Base-by-base conservation (phyloP, 2,329 filamentous ascomycete species). In the Aspergillus awamori region DNA sequence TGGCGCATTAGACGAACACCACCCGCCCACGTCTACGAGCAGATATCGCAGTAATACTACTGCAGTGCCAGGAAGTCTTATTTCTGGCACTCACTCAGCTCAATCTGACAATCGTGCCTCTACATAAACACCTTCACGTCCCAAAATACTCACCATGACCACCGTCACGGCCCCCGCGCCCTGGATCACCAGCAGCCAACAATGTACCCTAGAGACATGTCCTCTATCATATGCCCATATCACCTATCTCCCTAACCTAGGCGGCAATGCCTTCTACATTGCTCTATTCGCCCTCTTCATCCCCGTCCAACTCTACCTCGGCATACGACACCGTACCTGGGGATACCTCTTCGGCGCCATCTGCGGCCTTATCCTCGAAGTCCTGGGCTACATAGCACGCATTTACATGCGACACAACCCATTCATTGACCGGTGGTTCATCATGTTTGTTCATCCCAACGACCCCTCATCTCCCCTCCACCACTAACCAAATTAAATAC, bases 371-470 rank as follows among this genome's bases (percentile, higher is more conserved):
- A 51, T 51, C 47, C 47, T 51, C 0, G 28, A 55, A 8, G 53
- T 55, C 2, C 38, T 55, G 22, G 53, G 53, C 8, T 55, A 55
- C 17, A 45, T 45, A 3, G 53, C 8, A 5, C 53, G 53, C 22
- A 55, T 55, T 15, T 43, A 55, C 22, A 55, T 55, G 53, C 33
- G 53, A 15, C 24, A 43, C 6, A 55, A 55, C 36, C 53, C 53
- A 4, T 55, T 55, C n/a, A 55, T 55, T 22, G 53, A 55, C 28
- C 38, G 36, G 15, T 55, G 53, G 53, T 55, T 55, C 8, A 55
- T 45, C 38, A 55, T 55, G 53, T 54, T 11, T 8, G 33, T 11
- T 2, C 53, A 5, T 13, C 11, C 22, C 43, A 17, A 7, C 8
- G 2, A 2, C 2, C 22, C 24, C 45, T 15, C 13, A 11, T 13